These are phyloP conservation scores for Talaromyces verruculosus DNA, from an alignment of 2,329 filamentous ascomycete genomes.

Conservation along the genomic window DNA sequence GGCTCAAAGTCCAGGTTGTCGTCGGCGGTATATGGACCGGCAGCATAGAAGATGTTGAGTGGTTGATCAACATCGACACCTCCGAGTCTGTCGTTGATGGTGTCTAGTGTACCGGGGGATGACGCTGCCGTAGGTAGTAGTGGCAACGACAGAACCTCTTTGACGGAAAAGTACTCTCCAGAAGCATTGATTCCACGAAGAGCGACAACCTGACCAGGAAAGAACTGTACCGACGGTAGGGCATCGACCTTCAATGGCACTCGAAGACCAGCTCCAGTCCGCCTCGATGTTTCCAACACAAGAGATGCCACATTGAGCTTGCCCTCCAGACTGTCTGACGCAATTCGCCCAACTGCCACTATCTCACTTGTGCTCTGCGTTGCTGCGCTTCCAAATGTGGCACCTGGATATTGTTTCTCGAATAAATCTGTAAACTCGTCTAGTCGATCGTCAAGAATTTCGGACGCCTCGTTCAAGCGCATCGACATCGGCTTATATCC, in stretches of 20 bases:
- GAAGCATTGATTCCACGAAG: constrained; percentile 83
- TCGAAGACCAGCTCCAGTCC: constrained; percentile 77
- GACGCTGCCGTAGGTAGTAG: constrained; percentile 74
- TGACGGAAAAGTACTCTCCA: constrained; percentile 77
- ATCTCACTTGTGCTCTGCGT: constrained; percentile 81
- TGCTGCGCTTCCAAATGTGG: constrained; percentile 82
- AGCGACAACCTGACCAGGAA: constrained; percentile 91
- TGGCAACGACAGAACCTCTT: constrained; percentile 72
- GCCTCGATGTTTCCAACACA: constrained; percentile 82
- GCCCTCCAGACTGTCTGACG: constrained; percentile 79
- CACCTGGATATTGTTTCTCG: constrained; percentile 73
- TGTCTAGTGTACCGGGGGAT: constrained; percentile 61
- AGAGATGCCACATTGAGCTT: constrained; percentile 82
- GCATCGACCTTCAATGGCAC: constrained; percentile 75
- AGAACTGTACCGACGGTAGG: constrained; percentile 74
- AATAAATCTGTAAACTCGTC: constrained; percentile 79
- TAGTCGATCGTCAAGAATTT: constrained; percentile 92
- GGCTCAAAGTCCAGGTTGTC: constrained; percentile 90
- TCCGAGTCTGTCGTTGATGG: constrained; percentile 67
- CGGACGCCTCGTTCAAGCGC: constrained; percentile 88
- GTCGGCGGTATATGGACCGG: constrained; percentile 89
- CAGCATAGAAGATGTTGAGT: constrained; percentile 72
- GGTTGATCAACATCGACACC: constrained; percentile 65
- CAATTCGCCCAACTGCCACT: constrained; percentile 86
- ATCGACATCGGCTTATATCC: constrained; percentile 90